phyloP scores from a whole-genome alignment of 1,284 basidiomycete species.

The Athelia psychrophila region DNA sequence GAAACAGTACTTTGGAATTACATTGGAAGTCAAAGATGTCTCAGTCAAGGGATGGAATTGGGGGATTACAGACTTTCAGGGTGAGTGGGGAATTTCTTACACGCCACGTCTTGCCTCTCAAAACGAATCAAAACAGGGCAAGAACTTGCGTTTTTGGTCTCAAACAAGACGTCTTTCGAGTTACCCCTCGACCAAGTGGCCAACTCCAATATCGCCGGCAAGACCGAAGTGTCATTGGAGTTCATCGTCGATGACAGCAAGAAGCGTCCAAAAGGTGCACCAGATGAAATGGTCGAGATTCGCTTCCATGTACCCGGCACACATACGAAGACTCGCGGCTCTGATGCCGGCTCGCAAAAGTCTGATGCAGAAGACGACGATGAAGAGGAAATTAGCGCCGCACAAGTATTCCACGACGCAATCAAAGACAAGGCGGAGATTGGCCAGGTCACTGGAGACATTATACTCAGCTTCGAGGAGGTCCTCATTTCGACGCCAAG shows the following conservation, averaged over 20 bases:
- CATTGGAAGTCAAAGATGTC: slow-evolving; percentile 84
- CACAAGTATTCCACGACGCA: slow-evolving; percentile 94
- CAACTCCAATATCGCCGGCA: slow-evolving; percentile 97
- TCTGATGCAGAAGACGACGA: slow-evolving; percentile 69
- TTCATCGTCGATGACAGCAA: slow-evolving; percentile 66
- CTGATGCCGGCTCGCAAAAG: slow-evolving; percentile 75
- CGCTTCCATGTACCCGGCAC: slow-evolving; percentile 95
- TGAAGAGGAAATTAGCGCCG: slow-evolving; percentile 80
- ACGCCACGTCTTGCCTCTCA: slow-evolving; percentile 2
- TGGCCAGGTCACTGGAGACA: slow-evolving; percentile 88
- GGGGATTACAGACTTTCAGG: slow-evolving; percentile 94
- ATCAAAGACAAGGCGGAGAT: slow-evolving; percentile 98
- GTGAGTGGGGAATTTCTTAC: slow-evolving; percentile 41
- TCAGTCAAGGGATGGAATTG: slow-evolving; percentile 98
- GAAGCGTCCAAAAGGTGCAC: slow-evolving; percentile 43
- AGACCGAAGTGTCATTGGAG: slow-evolving; percentile 97
- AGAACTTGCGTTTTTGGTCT: slow-evolving; percentile 89
- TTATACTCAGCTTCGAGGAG: slow-evolving; percentile 95
- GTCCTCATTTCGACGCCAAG: slow-evolving; percentile 95
- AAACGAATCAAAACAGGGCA: slow-evolving; percentile 52
- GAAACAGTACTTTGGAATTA: slow-evolving; percentile 84
- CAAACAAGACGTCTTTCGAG: slow-evolving; percentile 91
- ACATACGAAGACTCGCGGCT: slow-evolving; percentile 63
- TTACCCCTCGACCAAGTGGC: slow-evolving; percentile 86
- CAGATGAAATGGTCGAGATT: slow-evolving; percentile 95